Evolutionary conservation across 495 filamentous ascomycete species (phyloP), one percentile per base, ranked within the genome.

Genomic region (Lepidopterella palustris): DNA sequence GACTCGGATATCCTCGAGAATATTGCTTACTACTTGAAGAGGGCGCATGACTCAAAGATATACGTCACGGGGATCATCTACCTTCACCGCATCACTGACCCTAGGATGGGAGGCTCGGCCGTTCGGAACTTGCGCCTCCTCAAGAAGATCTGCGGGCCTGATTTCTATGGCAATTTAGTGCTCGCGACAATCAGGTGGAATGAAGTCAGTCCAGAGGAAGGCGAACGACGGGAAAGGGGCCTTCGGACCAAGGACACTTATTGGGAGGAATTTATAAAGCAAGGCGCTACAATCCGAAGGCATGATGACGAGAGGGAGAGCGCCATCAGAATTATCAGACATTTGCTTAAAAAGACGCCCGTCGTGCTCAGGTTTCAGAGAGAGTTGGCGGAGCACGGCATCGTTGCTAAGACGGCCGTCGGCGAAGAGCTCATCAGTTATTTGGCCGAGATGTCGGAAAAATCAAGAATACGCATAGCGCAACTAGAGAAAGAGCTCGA

Each of bases 191-290:
- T 23, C 45, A 47, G 10, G 9, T 47, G 45, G 45, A 21, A 21
- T 6, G 18, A 5, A 6, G 45, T n/a, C 20, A 23, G 20, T 6
- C 5, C 6, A 5, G 5, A 6, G 18, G 11, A 47, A 21, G 45
- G 45, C 6, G 45, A 47, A 47, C 6, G 6, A 9, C 8, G 45
- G 10, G 45, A 47, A 47, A 47, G 20, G 45, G 15, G 69, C 67
- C 20, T 47, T 9, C 45, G 45, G 45, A 23, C 45, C 15, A 35
- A 35, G 15, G 31, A 35, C 15, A 35, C 6, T 6, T 15, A 35
- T 15, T 35, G 31, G 31, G 6, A 6, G 31, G 31, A 35, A 35
- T 35, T 35, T 35, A 15, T 15, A 35, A 35, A 35, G 31, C 6
- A 6, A 35, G 31, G 31, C 31, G 31, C 31, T 35, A 35, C 31